Base-by-base conservation (phyloP, 116 monocot species). In the Phalaenopsis hybrid region DNA sequence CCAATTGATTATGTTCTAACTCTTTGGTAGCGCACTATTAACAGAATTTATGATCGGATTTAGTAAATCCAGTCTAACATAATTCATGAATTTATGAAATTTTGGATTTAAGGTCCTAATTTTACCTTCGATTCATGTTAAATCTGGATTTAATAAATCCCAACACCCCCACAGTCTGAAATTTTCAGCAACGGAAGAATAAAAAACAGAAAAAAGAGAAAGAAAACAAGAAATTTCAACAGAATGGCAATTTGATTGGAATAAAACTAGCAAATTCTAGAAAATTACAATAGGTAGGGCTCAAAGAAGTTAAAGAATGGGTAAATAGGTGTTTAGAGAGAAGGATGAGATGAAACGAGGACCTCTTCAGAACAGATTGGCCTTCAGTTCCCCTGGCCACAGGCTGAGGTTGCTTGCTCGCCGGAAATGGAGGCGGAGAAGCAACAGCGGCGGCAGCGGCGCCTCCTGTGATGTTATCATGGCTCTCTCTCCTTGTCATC, bases 291-390 rank as follows among this genome's bases (percentile, higher is more conserved):
- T 15, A 44, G 31, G 13, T 10, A 41, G 10, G 6, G 9, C 2
- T 21, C 8, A 46, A 18, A 12, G 10, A 17, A n/a, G 49, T 72
- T n/a, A 20, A 21, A 73, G 12, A 23, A 23, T 2, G 12, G 12
- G 3, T 49, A 49, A 49, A 49, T 49, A 11, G 10, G 8, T 49
- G 49, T 9, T 8, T 49, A 52, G 12, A 52, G 52, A 52, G 52
- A 52, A 52, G 52, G 10, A 52, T 13, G 52, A 52, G 52, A 52
- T 31, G 31, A 31, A 31, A 31, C 3, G 52, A 52, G 52, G 13
- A 87, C 87, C 87, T 87, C 75, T 83, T 85, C 81, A 83, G 44
- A 45, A 88, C 88, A 12, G 88, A 88, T 45, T 83, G 85, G 51
- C 81, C 65, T 3, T 88, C 88, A 43, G 55, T 34, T 49, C 81